phyloP scores from a whole-genome alignment of 768 basidiomycete genomes.

The Termitomyces bulborhizus region DNA sequence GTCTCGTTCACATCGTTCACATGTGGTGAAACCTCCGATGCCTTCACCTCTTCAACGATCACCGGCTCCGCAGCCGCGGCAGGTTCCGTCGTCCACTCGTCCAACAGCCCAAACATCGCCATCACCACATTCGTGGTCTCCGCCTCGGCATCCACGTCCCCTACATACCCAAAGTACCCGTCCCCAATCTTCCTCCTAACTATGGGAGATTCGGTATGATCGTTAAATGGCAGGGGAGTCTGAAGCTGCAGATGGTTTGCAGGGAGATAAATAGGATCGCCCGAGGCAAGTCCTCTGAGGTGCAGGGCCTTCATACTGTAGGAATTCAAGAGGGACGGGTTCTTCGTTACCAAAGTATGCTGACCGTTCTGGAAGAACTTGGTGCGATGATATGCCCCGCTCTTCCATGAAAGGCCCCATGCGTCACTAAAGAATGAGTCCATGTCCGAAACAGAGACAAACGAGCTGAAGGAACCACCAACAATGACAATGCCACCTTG shows the following conservation, averaged over 20 bases:
- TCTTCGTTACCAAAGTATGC: conserved; percentile 13
- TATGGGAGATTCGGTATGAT: conserved; percentile 24
- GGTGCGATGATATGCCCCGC: conserved; percentile 15
- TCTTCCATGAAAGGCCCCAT: conserved; percentile 23
- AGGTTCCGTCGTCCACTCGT: conserved; percentile 1
- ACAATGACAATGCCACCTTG: conserved; percentile 30
- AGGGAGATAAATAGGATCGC: conserved; percentile 19
- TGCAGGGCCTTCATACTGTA: conserved; percentile 30
- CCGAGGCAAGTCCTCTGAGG: conserved; percentile 13
- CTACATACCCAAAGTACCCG: conserved; percentile 33
- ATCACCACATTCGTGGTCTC: conserved; percentile 26
- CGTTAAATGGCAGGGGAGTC: conserved; percentile 5
- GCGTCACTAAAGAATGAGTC: conserved; percentile 13
- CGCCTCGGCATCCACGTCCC: conserved; percentile 36
- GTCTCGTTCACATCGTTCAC: not conserved
- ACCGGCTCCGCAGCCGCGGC: not conserved
- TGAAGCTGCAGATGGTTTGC: conserved; percentile 1
- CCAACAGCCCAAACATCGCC: conserved; percentile 31
- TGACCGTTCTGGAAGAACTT: conserved; percentile 15
- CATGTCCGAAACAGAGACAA: conserved; percentile 9
- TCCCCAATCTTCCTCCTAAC: conserved; percentile 23
- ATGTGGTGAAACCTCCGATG: not conserved
- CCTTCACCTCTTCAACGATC: not conserved
- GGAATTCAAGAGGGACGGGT: conserved; percentile 9
- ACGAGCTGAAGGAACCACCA: conserved; percentile 20